phyloP scores from a whole-genome alignment of 2,329 filamentous ascomycete genomes.

The Neoarthrinium moseri region DNA sequence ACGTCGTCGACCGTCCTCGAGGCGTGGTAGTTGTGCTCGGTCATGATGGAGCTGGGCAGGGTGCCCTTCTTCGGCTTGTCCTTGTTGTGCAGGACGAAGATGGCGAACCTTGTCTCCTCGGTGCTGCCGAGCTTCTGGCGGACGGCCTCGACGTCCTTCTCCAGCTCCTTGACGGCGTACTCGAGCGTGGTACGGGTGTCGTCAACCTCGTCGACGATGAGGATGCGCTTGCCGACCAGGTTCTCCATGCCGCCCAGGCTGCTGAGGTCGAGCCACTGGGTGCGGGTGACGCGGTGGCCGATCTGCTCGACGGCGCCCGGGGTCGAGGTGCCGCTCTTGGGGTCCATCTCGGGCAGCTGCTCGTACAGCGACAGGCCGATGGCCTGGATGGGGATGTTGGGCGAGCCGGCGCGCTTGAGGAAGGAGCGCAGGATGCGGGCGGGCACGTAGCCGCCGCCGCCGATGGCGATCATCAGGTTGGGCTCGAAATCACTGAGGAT shows the following conservation, averaged over 20 bases:
- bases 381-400: constrained; percentile 98
- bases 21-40: constrained; percentile 73
- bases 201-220: constrained; percentile 85
- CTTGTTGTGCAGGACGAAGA: constrained; percentile 99
- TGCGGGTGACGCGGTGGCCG: constrained; percentile 93
- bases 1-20: constrained; percentile 87
- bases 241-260: constrained; percentile 68
- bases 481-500: constrained; percentile 87
- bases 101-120: constrained; percentile 79
- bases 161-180: constrained; percentile 74
- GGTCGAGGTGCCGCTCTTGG: constrained; percentile 42
- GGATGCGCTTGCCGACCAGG: constrained; percentile 76
- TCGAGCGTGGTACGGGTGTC: constrained; percentile 79
- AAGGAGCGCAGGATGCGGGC: constrained; percentile 97
- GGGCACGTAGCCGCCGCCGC: constrained; percentile 94
- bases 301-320: constrained; percentile 64
- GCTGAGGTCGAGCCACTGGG: constrained; percentile 94
- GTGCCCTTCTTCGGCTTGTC: constrained; percentile 92
- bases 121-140: constrained; percentile 69
- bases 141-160: constrained; percentile 87
- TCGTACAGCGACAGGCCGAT: constrained; percentile 98
- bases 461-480: constrained; percentile 97
- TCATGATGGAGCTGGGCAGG: constrained; percentile 76
- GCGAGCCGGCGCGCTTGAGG: constrained; percentile 80
- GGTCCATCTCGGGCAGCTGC: constrained; percentile 60